Evolutionary conservation across 768 basidiomycete species (phyloP), one percentile per base, ranked within the genome.

Genomic region (Mycena leptocephala): DNA sequence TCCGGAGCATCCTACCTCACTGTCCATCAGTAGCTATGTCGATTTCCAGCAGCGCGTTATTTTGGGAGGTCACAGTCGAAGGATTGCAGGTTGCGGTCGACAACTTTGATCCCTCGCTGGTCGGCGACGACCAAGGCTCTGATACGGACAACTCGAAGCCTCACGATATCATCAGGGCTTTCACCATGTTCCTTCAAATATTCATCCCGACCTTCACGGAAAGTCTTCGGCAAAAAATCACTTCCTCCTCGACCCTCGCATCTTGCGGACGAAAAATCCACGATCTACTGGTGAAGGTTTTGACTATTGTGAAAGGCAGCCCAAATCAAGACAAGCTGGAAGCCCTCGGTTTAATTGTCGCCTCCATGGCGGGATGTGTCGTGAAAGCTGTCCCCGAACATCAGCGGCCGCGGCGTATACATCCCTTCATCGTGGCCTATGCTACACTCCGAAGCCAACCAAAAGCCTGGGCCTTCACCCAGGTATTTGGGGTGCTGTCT

Each of bases 171-270:
- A 33, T 62, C 35, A 16, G 22, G 24, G 30, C 64, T 0, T 37
- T 66, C 9, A n/a, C 43, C 14, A 65, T 65, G 63, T 35, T 66
- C 39, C 37, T 58, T 1, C 32, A 33, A 3, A 33, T 4, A n/a
- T 35, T 73, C 24, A 30, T 66, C 32, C 7, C 24, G 10, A 73
- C 55, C 43, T 59, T 73, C 64, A 73, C 24, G 39, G 62, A 64
- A 26, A 63, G 61, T 6, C 53, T 73, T 9, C 37, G 39, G 2
- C 55, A 66, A 22, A 35, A 35, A 11, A 33, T 24, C 46, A 5
- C n/a, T n/a, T n/a, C n/a, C 4, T 41, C 64, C 11, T 66, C 72
- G 5, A 28, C 32, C 22, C 63, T 51, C 13, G 8, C 22, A 22
- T 11, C 43, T 0, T 58, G 7, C 46, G 64, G 18, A 7, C n/a